phyloP scores from a whole-genome alignment of 371 early-diverging fungal genomes.

The Dinochytrium kinnereticum region DNA sequence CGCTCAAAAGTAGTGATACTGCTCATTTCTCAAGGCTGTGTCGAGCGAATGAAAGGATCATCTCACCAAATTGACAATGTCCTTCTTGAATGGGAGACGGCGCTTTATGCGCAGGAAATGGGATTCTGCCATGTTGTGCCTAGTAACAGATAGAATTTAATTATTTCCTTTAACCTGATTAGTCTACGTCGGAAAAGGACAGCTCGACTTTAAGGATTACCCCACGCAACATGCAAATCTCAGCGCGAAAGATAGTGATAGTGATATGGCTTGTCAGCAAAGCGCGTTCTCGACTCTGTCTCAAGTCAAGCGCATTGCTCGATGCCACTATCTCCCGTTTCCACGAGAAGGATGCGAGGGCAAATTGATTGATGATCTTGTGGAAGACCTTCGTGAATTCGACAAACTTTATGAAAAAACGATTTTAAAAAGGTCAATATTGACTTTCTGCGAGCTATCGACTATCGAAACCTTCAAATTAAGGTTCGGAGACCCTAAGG shows the following conservation, averaged over 20 bases:
- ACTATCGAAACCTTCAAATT: not conserved
- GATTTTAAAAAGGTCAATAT: not conserved
- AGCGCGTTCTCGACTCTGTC: slow-evolving; percentile 21
- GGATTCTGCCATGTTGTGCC: slow-evolving; percentile 23
- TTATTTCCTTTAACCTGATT: not conserved
- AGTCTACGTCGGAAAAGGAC: slow-evolving; percentile 17
- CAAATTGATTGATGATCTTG: not conserved
- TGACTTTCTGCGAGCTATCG: not conserved
- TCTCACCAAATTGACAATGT: slow-evolving; percentile 15
- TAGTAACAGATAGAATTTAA: not conserved
- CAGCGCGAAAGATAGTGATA: not conserved
- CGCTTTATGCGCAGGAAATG: slow-evolving; percentile 7
- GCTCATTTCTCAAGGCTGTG: slow-evolving; percentile 16
- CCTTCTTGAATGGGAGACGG: slow-evolving; percentile 31
- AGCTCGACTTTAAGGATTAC: slow-evolving; percentile 5
- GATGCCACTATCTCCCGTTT: not conserved
- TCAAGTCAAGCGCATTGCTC: not conserved
- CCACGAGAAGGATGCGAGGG: not conserved
- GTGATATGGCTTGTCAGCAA: slow-evolving; percentile 17
- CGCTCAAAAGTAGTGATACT: slow-evolving; percentile 15
- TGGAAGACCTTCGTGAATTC: not conserved
- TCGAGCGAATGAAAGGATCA: slow-evolving; percentile 20
- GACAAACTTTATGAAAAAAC: not conserved
- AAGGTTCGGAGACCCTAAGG: not conserved
- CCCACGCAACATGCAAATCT: not conserved